Evolutionary conservation across 305 asterid species (phyloP).

Genomic region (Withania somnifera): DNA sequence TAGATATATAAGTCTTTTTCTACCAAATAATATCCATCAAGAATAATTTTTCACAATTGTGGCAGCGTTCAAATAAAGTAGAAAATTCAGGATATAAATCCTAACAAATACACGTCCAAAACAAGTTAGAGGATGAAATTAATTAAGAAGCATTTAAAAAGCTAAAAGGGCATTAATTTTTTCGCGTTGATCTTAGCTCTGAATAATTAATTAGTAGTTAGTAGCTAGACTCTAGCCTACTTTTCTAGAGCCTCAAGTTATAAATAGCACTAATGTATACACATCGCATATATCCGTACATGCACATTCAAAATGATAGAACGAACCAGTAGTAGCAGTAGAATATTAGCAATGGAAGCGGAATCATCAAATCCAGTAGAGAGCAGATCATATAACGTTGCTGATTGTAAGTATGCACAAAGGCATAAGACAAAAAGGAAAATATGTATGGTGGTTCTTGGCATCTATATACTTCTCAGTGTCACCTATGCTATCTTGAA

Average conservation of each 20-base stretch:
- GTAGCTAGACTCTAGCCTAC: background rate
- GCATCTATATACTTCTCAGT: slow-evolving; percentile 17
- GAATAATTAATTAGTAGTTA: background rate
- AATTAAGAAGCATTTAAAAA: background rate
- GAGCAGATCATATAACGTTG: background rate
- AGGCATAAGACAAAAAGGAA: slow-evolving; percentile 8
- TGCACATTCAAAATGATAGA: background rate
- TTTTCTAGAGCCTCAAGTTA: background rate
- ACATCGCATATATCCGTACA: background rate
- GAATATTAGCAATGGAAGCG: background rate
- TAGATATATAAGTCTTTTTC: no score
- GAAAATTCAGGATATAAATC: no score
- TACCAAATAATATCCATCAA: no score
- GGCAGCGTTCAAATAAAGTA: no score
- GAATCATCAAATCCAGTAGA: background rate
- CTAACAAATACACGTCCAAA: background rate
- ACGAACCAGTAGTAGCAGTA: background rate
- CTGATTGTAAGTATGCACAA: background rate
- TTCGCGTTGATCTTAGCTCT: background rate
- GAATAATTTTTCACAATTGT: no score
- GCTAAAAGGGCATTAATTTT: background rate
- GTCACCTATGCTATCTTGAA: slow-evolving; percentile 40
- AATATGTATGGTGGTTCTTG: slow-evolving; percentile 25
- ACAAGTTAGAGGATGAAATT: background rate
- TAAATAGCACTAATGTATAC: background rate